These are phyloP conservation scores for Echites panduratus DNA, from an alignment of 257 asterid genomes.

Conservation along the genomic window DNA sequence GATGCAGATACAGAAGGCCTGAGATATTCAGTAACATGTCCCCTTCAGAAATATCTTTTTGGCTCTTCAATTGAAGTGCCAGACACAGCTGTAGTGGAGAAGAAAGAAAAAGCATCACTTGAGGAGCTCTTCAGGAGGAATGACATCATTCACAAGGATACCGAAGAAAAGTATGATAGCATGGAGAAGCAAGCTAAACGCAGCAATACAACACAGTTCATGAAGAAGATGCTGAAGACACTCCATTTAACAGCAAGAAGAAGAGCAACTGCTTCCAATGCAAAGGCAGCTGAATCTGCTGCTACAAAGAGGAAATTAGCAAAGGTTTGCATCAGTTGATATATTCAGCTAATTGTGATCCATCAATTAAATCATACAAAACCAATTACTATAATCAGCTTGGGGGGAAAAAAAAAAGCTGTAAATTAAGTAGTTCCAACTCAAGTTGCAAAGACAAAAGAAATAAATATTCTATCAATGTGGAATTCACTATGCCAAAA, in stretches of 20 bases:
- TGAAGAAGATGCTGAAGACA: slow-evolving; percentile 63
- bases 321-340: slow-evolving; percentile 44
- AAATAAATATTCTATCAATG: neutral
- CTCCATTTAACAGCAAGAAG: slow-evolving; percentile 33
- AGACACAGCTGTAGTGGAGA: slow-evolving; percentile 28
- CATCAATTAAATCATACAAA: neutral
- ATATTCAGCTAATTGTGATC: slow-evolving; percentile 7
- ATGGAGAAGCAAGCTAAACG: slow-evolving; percentile 29
- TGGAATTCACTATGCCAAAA: neutral
- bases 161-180: slow-evolving; percentile 24
- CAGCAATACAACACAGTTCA: slow-evolving; percentile 30
- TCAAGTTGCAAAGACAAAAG: neutral
- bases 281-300: slow-evolving; percentile 32
- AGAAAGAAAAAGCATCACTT: slow-evolving; percentile 48
- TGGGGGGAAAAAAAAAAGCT: neutral
- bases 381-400: neutral
- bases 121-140: slow-evolving; percentile 48
- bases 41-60: slow-evolving; percentile 66
- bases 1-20: slow-evolving; percentile 37
- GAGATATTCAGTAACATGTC: slow-evolving; percentile 33
- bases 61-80: slow-evolving; percentile 46
- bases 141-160: slow-evolving; percentile 21
- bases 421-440: neutral
- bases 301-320: slow-evolving; percentile 50
- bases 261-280: slow-evolving; percentile 33